Conservation (phyloP, 495 filamentous ascomycete genomes). For the Pyronema domesticum region DNA sequence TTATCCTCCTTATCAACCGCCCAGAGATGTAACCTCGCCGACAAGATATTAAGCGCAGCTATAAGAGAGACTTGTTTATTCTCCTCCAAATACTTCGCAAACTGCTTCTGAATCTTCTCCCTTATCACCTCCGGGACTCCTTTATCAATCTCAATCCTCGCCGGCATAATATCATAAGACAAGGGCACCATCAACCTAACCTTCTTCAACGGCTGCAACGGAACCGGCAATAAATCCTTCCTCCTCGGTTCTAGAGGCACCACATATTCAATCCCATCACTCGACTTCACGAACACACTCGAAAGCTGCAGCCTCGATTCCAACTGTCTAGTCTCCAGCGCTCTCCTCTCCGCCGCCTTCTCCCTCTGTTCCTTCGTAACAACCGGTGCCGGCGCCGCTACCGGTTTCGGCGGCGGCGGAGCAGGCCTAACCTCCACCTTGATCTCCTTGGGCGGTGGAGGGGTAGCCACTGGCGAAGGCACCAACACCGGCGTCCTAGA, state of each 20-base stretch:
- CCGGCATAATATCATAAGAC: constrained; percentile 54
- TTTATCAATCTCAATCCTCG: constrained; percentile 43
- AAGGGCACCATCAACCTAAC: constrained; percentile 53
- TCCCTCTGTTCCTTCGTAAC: constrained; percentile 40
- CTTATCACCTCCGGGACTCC: constrained; percentile 44
- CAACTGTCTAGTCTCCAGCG: constrained; percentile 51
- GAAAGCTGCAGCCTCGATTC: constrained; percentile 60
- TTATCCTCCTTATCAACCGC: constrained; percentile 29
- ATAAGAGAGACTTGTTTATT: constrained; percentile 46
- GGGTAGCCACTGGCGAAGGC: background rate
- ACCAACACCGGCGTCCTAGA: background rate
- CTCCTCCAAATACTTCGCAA: constrained; percentile 39
- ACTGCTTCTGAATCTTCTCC: constrained; percentile 44
- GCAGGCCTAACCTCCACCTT: background rate
- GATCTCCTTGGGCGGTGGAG: constrained; percentile 6
- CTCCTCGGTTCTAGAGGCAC: constrained; percentile 56
- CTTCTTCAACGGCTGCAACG: constrained; percentile 44
- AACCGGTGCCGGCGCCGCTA: background rate
- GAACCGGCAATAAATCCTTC: constrained; percentile 39
- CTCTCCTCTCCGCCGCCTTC: constrained; percentile 44
- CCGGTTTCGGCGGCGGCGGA: background rate
- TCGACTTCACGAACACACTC: constrained; percentile 49
- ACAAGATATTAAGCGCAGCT: constrained; percentile 59
- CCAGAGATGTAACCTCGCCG: constrained; percentile 53
- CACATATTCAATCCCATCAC: constrained; percentile 51